phyloP scores from a whole-genome alignment of 768 basidiomycete species.

The Pleurotus cornucopiae region DNA sequence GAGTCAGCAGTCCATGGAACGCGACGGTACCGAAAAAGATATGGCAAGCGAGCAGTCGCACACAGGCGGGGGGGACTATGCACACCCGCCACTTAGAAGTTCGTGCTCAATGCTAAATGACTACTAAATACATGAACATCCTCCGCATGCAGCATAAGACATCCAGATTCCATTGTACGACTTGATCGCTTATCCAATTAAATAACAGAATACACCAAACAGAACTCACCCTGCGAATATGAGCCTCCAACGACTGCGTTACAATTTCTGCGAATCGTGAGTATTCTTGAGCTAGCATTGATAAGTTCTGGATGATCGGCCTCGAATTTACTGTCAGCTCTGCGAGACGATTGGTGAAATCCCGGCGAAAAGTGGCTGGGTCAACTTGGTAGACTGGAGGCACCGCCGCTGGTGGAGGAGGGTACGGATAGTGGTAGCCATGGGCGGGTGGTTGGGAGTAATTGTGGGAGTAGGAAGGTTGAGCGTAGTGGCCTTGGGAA shows the following conservation, averaged over 20 bases:
- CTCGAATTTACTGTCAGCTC: constrained; percentile 93
- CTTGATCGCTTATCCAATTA: constrained; percentile 3
- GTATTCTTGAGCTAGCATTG: constrained; percentile 89
- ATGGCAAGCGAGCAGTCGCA: constrained; percentile 13
- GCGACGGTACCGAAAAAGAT: constrained; percentile 9
- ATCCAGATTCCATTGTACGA: constrained; percentile 8
- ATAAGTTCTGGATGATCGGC: constrained; percentile 88
- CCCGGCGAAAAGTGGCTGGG: constrained; percentile 72
- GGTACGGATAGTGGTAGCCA: constrained; percentile 35
- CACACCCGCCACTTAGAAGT: constrained; percentile 12
- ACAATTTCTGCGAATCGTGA: constrained; percentile 75
- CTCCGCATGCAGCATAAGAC: background rate
- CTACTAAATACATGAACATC: constrained; percentile 43
- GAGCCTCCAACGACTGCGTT: constrained; percentile 76
- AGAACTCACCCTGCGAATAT: constrained; percentile 83
- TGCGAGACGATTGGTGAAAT: constrained; percentile 68
- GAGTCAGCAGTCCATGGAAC: constrained; percentile 68
- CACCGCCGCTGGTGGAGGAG: constrained; percentile 33
- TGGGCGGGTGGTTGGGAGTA: constrained; percentile 40
- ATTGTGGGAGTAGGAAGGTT: constrained; percentile 42
- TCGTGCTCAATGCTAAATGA: constrained; percentile 39
- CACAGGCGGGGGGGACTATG: constrained; percentile 21
- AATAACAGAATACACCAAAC: constrained; percentile 15
- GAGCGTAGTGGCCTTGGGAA: constrained; percentile 58
- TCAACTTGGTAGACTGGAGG: constrained; percentile 48